phyloP scores from a whole-genome alignment of 805 yeast species.

The Saccharomycopsis synnaedendra region DNA sequence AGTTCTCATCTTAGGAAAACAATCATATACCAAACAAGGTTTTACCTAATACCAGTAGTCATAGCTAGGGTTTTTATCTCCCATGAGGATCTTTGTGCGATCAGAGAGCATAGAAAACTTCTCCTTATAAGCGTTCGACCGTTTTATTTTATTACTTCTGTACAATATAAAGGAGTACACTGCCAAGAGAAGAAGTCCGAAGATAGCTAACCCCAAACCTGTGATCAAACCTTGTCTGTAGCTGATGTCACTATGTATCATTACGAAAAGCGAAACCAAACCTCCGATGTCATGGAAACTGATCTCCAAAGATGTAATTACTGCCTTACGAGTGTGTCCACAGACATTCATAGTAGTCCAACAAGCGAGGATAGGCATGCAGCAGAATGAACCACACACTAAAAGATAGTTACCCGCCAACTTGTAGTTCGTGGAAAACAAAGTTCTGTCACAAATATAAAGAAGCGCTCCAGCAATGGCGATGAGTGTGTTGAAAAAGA shows the following conservation, averaged over 20 bases:
- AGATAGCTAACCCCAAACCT: constrained; percentile 27
- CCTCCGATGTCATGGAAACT: constrained; percentile 24
- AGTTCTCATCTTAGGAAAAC: no score
- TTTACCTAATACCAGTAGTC: constrained; percentile 22
- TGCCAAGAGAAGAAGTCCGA: background rate
- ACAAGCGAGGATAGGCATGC: constrained; percentile 57
- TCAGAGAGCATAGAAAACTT: constrained; percentile 18
- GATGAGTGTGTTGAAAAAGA: constrained; percentile 3
- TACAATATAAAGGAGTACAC: no score
- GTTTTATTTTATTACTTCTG: constrained; percentile 4
- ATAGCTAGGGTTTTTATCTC: constrained; percentile 28
- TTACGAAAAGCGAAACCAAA: constrained; percentile 1
- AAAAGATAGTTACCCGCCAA: background rate
- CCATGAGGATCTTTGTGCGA: constrained; percentile 24
- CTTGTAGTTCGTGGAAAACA: background rate
- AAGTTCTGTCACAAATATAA: background rate
- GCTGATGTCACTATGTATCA: background rate
- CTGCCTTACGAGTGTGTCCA: constrained; percentile 49
- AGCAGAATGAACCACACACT: constrained; percentile 20
- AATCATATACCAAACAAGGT: no score
- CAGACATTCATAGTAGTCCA: constrained; percentile 44
- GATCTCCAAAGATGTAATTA: constrained; percentile 47
- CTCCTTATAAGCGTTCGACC: constrained; percentile 1
- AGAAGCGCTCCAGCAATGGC: background rate
- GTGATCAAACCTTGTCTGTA: constrained; percentile 32